Base-by-base conservation (phyloP, 305 asterid genomes). In the Fraxinus angustifolia region DNA sequence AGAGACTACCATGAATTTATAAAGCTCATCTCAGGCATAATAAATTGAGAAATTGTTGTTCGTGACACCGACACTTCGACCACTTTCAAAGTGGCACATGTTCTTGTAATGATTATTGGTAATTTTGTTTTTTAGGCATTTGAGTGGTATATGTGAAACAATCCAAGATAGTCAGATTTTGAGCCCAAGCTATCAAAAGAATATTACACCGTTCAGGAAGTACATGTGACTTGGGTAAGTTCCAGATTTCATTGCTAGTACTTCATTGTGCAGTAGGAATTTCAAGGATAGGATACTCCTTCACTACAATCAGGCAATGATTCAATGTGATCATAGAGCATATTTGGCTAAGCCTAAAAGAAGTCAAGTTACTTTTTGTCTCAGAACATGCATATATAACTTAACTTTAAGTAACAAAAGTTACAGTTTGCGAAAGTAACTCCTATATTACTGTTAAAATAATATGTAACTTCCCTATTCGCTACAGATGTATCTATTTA, bases 1-100 rank as follows among this genome's bases (percentile, higher is more conserved):
- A 93, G 93, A 58, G 98, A 94, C 83, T 94, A 97, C 84, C 98
- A 94, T 78, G 94, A 93, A 76, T 93, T 84, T 84, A 94, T 93
- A 91, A 94, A 91, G 91, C 86, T 87, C 30, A 88, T 87, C 11
- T 91, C 97, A 2, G 56, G 86, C 75, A 84, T 86, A 65, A 81
- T 85, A 16, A 68, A 88, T 79, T 86, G 74, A 74, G 95, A 94
- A 83, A 93, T 94, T 56, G 82, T 91, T 50, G 85, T 94, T 67
- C 97, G 96, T 58, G 97, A 93, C 36, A 68, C 84, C 36, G 82
- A 33, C 90, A 85, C 79, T 93, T 94, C 87, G 97, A 94, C 85
- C 95, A 89, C 85, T 93, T 94, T 83, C 86, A 23, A 6, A 53
- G 78, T 76, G 97, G 98, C 38, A 74, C 45, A 10, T 93, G 97